Evolutionary conservation across 2,329 filamentous ascomycete species (phyloP).

Genomic region (Paramyrothecium roridum): DNA sequence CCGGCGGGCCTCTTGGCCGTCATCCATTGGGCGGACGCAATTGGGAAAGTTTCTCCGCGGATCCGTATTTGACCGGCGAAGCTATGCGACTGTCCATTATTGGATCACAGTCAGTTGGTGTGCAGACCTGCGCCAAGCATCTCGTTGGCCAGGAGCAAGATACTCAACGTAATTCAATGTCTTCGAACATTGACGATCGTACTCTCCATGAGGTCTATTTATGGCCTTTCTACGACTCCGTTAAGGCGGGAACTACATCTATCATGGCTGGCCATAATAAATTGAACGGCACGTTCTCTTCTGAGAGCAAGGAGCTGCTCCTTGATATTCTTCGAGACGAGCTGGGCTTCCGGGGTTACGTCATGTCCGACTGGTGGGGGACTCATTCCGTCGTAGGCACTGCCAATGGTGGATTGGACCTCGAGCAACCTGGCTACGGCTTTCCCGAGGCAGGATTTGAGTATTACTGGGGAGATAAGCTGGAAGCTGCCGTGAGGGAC

Average conservation of each 20-base stretch:
- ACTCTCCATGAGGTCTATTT: constrained; percentile 68
- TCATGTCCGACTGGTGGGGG: constrained; percentile 52
- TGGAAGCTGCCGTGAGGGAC: not conserved
- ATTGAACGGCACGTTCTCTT: constrained; percentile 61
- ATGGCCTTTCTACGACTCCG: not conserved
- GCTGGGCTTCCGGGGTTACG: constrained; percentile 66
- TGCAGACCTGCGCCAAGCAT: too few relatives aligned
- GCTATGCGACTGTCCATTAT: too few relatives aligned
- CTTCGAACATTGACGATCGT: constrained; percentile 58
- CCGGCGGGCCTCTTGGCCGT: too few relatives aligned
- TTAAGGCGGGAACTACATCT: constrained; percentile 66
- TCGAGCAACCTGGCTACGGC: not conserved
- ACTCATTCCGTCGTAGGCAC: not conserved
- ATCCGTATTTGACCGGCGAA: too few relatives aligned
- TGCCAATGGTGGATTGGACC: not conserved
- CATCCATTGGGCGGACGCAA: too few relatives aligned
- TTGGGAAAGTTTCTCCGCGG: too few relatives aligned
- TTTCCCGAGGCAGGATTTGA: not conserved
- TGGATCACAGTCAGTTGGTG: too few relatives aligned
- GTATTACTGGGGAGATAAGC: not conserved
- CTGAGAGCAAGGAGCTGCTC: constrained; percentile 62
- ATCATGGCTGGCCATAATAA: constrained; percentile 81
- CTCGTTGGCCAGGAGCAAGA: too few relatives aligned
- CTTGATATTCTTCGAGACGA: constrained; percentile 70
- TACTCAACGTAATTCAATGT: constrained; percentile 53